A percentile compares a stretch with the other conserved stretches of the same genome.
Evolutionary conservation across 2,329 filamentous ascomycete species (phyloP).

Genomic region (Calonectria pseudoturangicola): DNA sequence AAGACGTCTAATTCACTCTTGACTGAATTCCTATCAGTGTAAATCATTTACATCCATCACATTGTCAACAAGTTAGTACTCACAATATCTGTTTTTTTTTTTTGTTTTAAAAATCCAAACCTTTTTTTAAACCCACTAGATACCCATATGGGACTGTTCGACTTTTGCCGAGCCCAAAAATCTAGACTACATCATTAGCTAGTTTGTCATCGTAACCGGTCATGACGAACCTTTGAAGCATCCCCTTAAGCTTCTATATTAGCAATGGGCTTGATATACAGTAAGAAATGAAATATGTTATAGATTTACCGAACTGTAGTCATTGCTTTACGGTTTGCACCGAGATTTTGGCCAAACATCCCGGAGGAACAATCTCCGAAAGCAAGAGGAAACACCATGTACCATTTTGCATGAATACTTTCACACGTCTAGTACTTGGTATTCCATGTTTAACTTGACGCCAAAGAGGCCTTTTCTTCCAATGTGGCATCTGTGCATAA

Average conservation of each 20-base stretch:
- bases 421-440: not conserved
- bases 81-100: not conserved
- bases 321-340: not conserved
- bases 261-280: not conserved
- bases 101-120: not conserved
- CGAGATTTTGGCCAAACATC: not conserved
- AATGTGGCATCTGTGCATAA: not conserved
- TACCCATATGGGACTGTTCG: not conserved
- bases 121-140: not conserved
- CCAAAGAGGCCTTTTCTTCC: conserved; percentile 8
- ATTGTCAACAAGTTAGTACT: no score
- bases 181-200: not conserved
- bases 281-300: no score
- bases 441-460: not conserved
- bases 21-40: not conserved
- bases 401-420: not conserved
- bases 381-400: not conserved
- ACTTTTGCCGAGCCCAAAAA: not conserved
- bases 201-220: no score
- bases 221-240: not conserved
- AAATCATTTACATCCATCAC: no score
- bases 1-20: not conserved
- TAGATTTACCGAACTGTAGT: not conserved
- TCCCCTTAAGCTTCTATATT: not conserved
- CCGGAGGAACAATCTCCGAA: not conserved